These are phyloP conservation scores for Sphagnum fallax DNA, from an alignment of 228 moss, liverwort and hornwort genomes.

Conservation along the genomic window DNA sequence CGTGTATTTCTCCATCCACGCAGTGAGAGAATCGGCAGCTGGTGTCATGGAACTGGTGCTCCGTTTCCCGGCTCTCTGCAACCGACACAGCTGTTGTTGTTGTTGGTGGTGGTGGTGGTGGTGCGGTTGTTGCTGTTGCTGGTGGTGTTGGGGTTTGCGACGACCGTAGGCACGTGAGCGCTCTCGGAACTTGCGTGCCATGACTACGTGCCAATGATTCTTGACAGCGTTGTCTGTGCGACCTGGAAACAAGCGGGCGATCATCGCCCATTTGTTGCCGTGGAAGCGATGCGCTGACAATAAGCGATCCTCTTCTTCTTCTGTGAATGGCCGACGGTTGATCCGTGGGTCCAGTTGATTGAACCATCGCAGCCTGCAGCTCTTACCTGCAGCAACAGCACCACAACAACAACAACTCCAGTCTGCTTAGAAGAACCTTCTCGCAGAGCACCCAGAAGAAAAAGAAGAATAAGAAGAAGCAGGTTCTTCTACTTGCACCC, in stretches of 20 bases:
- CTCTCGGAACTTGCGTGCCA: constrained; percentile 89
- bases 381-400: constrained; percentile 53
- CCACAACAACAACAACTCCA: too few species aligned
- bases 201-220: constrained; percentile 97
- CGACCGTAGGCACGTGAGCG: constrained; percentile 62
- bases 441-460: too few species aligned
- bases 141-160: constrained; percentile 40
- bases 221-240: constrained; percentile 97
- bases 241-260: constrained; percentile 86
- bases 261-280: constrained; percentile 99
- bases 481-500: too few species aligned
- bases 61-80: too few species aligned
- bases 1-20: constrained; percentile 82
- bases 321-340: constrained; percentile 84
- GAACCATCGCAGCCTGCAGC: constrained; percentile 94
- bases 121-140: too few species aligned
- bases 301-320: constrained; percentile 89
- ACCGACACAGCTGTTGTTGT: too few species aligned
- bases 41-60: constrained; percentile 6
- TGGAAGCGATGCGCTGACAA: constrained; percentile 83
- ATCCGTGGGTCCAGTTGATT: constrained; percentile 94
- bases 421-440: too few species aligned
- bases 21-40: constrained; percentile 49
- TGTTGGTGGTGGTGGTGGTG: too few species aligned
- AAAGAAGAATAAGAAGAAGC: too few species aligned